These are phyloP conservation scores for Laburnicola sp. DNA, from an alignment of 2,329 filamentous ascomycete genomes.

Conservation along the genomic window DNA sequence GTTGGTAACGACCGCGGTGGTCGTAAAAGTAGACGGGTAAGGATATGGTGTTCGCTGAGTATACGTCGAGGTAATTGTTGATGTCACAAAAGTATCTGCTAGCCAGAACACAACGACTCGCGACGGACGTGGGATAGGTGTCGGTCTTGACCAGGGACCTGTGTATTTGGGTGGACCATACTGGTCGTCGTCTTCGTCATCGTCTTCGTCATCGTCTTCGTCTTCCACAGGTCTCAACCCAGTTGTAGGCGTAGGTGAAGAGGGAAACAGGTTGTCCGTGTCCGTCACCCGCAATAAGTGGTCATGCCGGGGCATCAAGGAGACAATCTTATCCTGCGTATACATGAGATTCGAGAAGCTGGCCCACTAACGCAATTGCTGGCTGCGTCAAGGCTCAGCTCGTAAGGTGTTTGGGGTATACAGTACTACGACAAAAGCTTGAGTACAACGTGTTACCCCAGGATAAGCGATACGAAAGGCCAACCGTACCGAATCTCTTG, in stretches of 20 bases:
- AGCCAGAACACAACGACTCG: not conserved
- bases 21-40: not conserved
- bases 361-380: not conserved
- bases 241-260: not conserved
- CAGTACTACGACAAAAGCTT: too few relatives aligned
- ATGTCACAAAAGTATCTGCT: not conserved
- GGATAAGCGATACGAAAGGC: too few relatives aligned
- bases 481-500: too few relatives aligned
- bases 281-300: not conserved
- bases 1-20: not conserved
- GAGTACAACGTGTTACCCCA: too few relatives aligned
- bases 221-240: not conserved
- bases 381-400: not conserved
- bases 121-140: not conserved
- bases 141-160: constrained; percentile 4
- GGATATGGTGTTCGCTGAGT: not conserved
- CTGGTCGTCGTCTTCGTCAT: constrained; percentile 8
- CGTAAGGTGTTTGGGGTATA: not conserved
- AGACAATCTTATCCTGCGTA: not conserved
- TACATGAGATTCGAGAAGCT: not conserved
- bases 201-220: constrained; percentile 10
- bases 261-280: not conserved
- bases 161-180: constrained; percentile 1
- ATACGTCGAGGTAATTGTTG: not conserved
- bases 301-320: constrained; percentile 1